These are phyloP conservation scores for Helichrysum umbraculigerum DNA, from an alignment of 129 eudicot species.

Conservation along the genomic window DNA sequence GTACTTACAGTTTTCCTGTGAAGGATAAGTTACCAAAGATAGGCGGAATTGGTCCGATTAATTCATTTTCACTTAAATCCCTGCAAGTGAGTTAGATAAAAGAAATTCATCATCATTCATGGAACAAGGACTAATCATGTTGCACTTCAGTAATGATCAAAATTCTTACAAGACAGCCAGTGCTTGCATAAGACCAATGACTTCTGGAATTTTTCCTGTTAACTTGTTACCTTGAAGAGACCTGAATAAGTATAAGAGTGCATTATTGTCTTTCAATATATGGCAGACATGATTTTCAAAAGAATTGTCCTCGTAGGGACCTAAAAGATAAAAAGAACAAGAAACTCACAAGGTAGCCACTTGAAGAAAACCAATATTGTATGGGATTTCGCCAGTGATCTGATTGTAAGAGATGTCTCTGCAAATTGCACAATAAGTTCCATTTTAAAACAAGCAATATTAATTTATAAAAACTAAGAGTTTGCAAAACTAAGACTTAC, in stretches of 20 bases:
- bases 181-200: conserved; percentile 91
- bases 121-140: not conserved
- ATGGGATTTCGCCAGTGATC: conserved; percentile 82
- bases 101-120: not conserved
- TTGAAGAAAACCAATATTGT: conserved; percentile 86
- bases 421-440: conserved; percentile 20
- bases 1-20: conserved; percentile 85
- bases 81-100: conserved; percentile 20
- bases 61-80: conserved; percentile 82
- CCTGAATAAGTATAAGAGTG: conserved; percentile 37
- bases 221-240: conserved; percentile 80
- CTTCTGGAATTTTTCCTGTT: conserved; percentile 82
- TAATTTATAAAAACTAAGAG: not conserved
- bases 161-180: conserved; percentile 79
- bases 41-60: conserved; percentile 84
- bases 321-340: not conserved
- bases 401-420: conserved; percentile 89
- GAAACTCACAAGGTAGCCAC: conserved; percentile 76
- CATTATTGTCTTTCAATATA: too few species aligned
- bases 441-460: not conserved
- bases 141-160: not conserved
- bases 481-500: conserved; percentile 35
- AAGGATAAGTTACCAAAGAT: conserved; percentile 84
- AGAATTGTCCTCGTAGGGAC: not conserved
- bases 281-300: not conserved